These are phyloP conservation scores for Nakazawaea molendinolei DNA, from an alignment of 805 yeast species.

Conservation along the genomic window DNA sequence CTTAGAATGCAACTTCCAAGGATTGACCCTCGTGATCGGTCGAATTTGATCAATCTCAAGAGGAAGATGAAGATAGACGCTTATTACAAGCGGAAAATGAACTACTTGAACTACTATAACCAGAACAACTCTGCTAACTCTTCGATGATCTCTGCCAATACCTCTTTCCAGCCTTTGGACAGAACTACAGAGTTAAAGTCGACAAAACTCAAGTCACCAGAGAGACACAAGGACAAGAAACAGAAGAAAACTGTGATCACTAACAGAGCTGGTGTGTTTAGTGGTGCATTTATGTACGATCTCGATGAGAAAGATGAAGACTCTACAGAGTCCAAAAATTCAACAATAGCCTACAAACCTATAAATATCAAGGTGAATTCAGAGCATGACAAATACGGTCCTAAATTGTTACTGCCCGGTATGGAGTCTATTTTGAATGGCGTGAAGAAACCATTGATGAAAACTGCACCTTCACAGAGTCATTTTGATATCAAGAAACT, in stretches of 20 bases:
- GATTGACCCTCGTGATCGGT: constrained; percentile 10
- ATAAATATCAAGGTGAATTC: constrained; percentile 3
- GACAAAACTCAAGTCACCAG: background rate
- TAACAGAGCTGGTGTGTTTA: constrained; percentile 9
- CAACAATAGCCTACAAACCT: constrained; percentile 2
- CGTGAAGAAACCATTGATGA: background rate
- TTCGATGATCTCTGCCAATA: background rate
- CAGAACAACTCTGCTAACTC: constrained; percentile 3
- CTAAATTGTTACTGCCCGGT: constrained; percentile 5
- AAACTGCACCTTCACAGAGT: background rate
- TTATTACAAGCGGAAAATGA: constrained; percentile 10
- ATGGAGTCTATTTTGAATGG: constrained; percentile 8
- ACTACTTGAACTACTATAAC: constrained; percentile 10
- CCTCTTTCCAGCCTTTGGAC: constrained; percentile 4
- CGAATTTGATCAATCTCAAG: constrained; percentile 10
- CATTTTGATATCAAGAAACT: background rate
- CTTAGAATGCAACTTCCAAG: constrained; percentile 9
- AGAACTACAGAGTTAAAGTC: constrained; percentile 2
- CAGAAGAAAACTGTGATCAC: constrained; percentile 1
- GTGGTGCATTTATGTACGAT: constrained; percentile 11
- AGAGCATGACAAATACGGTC: constrained; percentile 7
- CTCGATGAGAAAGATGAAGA: constrained; percentile 11
- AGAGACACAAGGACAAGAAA: constrained; percentile 6
- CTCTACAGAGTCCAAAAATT: background rate
- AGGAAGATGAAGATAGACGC: constrained; percentile 12